Evolutionary conservation across 1,284 basidiomycete species (phyloP), one percentile per base, ranked within the genome.

Genomic region (Lignosus rhinocerotis): DNA sequence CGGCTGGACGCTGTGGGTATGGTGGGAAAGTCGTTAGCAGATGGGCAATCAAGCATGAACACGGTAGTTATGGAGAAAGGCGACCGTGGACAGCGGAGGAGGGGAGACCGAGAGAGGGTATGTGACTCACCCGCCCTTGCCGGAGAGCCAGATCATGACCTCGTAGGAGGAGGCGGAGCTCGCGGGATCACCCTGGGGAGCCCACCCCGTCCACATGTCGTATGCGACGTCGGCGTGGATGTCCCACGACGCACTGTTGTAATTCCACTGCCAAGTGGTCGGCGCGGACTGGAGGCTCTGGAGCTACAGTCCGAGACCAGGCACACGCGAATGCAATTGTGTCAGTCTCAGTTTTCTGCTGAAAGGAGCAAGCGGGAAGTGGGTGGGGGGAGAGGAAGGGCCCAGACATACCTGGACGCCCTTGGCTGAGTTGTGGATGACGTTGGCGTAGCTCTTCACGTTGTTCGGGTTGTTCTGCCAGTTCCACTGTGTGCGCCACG

Each of bases 121-220:
- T 39, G 34, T 41, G 64, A 59, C 73, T 46, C 67, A 84, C 83
- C 80, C 80, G 69, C 83, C 83, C n/a, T 76, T 74, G 39, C 81
- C 78, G 51, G 83, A 83, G 17, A 85, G 77, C 84, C 83, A 85
- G 58, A 85, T 83, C 83, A 85, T 85, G 59, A 84, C 82, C 66
- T 84, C 83, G 62, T 76, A 85, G 0, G 78, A 79, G 10, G 82
- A 84, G 4, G 78, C 75, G 10, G 70, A 63, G 2, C 80, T 76
- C 0, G 83, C 82, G 10, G 83, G 78, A 1, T 67, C 60, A 45
- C 82, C 83, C 12, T 75, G 70, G 7, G 74, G 63, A 3, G 78
- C 69, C 4, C 64, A 69, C 17, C 83, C 83, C 25, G 77, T 69
- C 83, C 83, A 85, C 53, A 85, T 82, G 63, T 85, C 83, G 59